phyloP scores from a whole-genome alignment of 2,329 filamentous ascomycete genomes.

The Ilyonectria sp. region DNA sequence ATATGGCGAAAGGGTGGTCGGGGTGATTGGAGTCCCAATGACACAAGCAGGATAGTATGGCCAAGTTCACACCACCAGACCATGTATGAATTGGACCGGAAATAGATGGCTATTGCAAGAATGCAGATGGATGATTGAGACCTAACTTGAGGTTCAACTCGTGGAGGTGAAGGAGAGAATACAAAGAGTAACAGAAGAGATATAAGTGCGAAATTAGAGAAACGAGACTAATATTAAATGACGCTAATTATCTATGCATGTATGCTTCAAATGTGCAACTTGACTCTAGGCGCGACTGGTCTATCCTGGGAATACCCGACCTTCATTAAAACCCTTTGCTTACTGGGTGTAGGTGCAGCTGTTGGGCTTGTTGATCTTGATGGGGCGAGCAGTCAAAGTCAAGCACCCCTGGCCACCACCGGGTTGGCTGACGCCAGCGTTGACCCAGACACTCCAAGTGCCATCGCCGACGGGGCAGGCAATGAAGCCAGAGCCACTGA shows the following conservation, averaged over 20 bases:
- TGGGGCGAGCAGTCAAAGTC: conserved; percentile 51
- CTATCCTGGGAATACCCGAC: not conserved
- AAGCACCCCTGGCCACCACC: conserved; percentile 56
- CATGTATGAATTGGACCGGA: too few species aligned
- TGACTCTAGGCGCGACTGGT: too few species aligned
- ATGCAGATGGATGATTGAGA: too few species aligned
- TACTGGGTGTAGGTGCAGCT: conserved; percentile 56
- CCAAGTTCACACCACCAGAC: not conserved
- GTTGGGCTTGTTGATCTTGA: conserved; percentile 50
- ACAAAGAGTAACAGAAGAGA: too few species aligned
- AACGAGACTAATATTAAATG: too few species aligned
- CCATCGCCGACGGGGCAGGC: conserved; percentile 66
- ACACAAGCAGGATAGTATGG: not conserved
- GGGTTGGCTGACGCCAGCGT: conserved; percentile 51
- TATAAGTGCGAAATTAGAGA: too few species aligned
- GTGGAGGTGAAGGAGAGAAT: too few species aligned
- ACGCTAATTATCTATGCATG: too few species aligned
- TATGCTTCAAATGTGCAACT: too few species aligned
- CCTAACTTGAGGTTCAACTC: too few species aligned
- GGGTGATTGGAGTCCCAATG: not conserved
- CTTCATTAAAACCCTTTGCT: not conserved
- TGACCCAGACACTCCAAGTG: conserved; percentile 59
- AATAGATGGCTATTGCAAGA: too few species aligned
- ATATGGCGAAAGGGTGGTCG: not conserved
- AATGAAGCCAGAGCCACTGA: conserved; percentile 61